Evolutionary conservation across 2,329 filamentous ascomycete species (phyloP), one percentile per base, ranked within the genome.

Genomic region (Epichloe festucae): DNA sequence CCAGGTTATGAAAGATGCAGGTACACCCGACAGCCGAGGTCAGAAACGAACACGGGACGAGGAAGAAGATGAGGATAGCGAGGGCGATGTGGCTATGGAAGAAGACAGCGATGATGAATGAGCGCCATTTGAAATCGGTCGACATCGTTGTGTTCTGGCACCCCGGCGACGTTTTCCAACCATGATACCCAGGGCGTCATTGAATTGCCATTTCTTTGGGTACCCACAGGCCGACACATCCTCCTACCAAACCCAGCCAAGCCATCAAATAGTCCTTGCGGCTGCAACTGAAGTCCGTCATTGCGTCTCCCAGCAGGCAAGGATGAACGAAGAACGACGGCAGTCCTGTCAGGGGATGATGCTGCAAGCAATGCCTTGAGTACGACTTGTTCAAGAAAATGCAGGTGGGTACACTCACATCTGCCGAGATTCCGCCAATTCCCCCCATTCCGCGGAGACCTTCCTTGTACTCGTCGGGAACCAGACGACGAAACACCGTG

Each of bases 271-370:
- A 97, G 60, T 83, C 75, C 60, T 82, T 68, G 64, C 74, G 72
- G 63, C 74, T 67, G 59, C 79, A 82, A 59, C 77, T 70, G 60
- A 89, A 82, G 49, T 71, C 73, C 58, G 74, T 73, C 77, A 97
- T 86, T 49, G 87, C 86, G 57, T 91, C 85, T 52, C 85, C 86
- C 8, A 93, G 87, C 65, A 87, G 81, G 69, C 93, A 97, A 23
- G 93, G 91, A 70, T 98, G 93, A 59, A 97, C 77, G 68, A 95
- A 96, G 68, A 91, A 96, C 48, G 82, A 79, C 41, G 89, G 88
- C 53, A 83, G 68, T 50, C 85, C 85, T 53, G 82, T 87, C 53
- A 87, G 68, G 49, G 93, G 91, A 74, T 97, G 89, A 67, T 94
- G 83, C 81, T 91, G 69, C 64, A 60, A 57, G 52, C 53, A 61